Evolutionary conservation across 2,329 filamentous ascomycete species (phyloP).

Genomic region (Paecilomyces formosus): DNA sequence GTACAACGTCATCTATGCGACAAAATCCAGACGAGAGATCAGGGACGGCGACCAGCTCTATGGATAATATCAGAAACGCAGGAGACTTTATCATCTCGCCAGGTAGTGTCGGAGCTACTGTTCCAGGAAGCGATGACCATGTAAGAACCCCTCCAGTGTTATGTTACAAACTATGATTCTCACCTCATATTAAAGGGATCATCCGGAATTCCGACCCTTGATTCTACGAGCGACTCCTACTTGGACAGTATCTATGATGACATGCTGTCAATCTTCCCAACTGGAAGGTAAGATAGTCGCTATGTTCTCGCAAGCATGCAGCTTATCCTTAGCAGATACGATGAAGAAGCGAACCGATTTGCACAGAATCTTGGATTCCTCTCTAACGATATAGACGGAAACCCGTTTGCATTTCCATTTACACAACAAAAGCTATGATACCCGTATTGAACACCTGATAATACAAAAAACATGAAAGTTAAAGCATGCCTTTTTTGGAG

Average conservation of each 20-base stretch:
- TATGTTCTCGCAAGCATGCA: background rate
- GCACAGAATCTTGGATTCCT: constrained; percentile 7
- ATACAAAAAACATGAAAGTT: background rate
- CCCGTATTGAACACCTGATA: background rate
- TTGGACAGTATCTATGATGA: constrained; percentile 3
- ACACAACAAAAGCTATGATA: background rate
- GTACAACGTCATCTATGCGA: background rate
- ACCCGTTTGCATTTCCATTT: constrained; percentile 4
- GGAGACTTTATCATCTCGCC: background rate
- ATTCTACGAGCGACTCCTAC: background rate
- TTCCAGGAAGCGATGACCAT: background rate
- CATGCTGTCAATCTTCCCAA: constrained; percentile 5
- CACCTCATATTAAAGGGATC: background rate
- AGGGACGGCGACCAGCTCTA: background rate
- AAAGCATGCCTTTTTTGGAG: background rate
- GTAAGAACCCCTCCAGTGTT: background rate
- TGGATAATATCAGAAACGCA: background rate
- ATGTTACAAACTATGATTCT: background rate
- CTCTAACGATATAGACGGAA: constrained; percentile 3
- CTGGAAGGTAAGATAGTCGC: constrained; percentile 4
- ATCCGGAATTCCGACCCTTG: background rate
- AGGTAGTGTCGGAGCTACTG: background rate
- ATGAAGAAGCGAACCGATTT: constrained; percentile 4
- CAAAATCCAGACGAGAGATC: background rate
- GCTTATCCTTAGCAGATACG: constrained; percentile 3